Evolutionary conservation across 371 early-diverging fungal species (phyloP).

Genomic region (Mucor sp.): DNA sequence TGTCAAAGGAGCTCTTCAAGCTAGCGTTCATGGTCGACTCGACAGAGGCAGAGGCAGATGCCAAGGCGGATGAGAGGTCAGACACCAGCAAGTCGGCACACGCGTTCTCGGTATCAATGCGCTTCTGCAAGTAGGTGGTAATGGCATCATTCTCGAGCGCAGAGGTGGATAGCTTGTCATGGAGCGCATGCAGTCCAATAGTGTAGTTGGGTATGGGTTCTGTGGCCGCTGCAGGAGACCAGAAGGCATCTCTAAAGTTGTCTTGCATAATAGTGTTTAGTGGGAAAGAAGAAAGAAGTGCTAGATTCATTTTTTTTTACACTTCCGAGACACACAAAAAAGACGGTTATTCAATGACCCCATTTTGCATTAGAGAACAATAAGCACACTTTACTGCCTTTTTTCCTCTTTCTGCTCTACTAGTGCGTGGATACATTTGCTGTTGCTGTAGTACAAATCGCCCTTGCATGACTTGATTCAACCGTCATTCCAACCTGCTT

Average conservation of each 20-base stretch:
- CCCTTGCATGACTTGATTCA: background rate
- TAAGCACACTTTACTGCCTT: background rate
- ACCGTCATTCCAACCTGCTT: background rate
- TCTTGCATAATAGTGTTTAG: background rate
- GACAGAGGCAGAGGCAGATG: background rate
- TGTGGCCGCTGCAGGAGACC: conserved; percentile 2
- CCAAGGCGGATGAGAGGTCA: background rate
- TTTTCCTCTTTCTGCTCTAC: background rate
- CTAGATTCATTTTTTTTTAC: background rate
- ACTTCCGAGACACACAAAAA: background rate
- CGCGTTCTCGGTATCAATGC: conserved; percentile 9
- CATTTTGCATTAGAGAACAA: background rate
- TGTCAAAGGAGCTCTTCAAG: conserved; percentile 10
- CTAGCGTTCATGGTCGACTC: conserved; percentile 4
- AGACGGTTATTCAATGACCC: background rate
- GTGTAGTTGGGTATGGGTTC: conserved; percentile 9
- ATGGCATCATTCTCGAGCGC: conserved; percentile 12
- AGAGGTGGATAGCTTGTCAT: background rate
- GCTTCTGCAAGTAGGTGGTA: background rate
- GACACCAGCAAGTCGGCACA: background rate
- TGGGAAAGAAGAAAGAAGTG: background rate
- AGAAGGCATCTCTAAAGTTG: conserved; percentile 8
- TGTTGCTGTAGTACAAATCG: background rate
- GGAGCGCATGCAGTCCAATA: background rate
- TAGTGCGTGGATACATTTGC: background rate